Base-by-base conservation (phyloP, 106 monocot genomes). In the Acorus calamus region DNA sequence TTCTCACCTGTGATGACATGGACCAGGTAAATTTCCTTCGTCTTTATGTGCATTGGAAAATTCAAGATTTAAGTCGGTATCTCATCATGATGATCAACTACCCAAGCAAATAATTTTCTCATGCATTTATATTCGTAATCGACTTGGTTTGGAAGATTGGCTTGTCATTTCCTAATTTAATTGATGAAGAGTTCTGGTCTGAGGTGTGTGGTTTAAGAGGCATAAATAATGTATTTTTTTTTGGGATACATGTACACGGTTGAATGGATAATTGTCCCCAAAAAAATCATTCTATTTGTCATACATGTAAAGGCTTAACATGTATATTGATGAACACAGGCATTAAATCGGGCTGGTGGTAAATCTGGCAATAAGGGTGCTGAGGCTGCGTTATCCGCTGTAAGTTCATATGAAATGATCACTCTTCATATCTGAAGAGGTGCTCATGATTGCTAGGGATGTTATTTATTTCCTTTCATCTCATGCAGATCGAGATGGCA, bases 1-100 rank as follows among this genome's bases (percentile, higher is more conserved):
- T 98, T 74, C 80, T 98, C 50, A 98, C 96, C 7, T 98, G 96
- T 78, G 96, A 98, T 57, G 74, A 85, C 76, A 98, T 98, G 96
- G 96, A 98, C 49, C 96, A 98, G 91, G 96, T 46, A 11, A 9
- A 61, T 61, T 52, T 12, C 8, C 63, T 62, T 49, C 3, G 5
- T 60, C 11, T 8, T n/a, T 69, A 59, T 43, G 9, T 43, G 28
- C 28, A 66, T 41, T 12, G 28, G 28, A 28, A 28, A 28, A 0
- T 28, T 28, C 28, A 28, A 28, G 28, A 28, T 28, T 28, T 28
- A 28, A 28, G 28, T 28, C 1, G 28, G 28, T 28, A 28, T 28
- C 28, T 28, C 28, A 28, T 28, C 28, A 28, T 28, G 28, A 28
- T 28, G 28, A 28, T 28, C 28, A 28, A 28, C 28, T 1, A 28